phyloP scores from a whole-genome alignment of 805 yeast species.

The Zygosaccharomyces gambellarensis region DNA sequence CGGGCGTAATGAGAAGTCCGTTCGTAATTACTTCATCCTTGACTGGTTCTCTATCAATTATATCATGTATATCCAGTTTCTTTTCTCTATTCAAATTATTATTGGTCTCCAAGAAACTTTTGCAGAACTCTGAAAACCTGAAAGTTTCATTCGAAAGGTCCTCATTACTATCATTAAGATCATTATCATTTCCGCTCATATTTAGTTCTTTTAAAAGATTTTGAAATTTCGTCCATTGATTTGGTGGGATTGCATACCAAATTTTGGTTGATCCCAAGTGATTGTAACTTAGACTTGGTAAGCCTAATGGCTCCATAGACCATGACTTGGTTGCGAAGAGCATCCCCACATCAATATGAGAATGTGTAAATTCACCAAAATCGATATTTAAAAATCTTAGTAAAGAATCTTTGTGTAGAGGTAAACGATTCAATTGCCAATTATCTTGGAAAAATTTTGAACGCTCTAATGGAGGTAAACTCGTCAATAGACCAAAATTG shows the following conservation, averaged over 20 bases:
- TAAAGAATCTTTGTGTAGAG: slow-evolving; percentile 46
- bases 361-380: slow-evolving; percentile 38
- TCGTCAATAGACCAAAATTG: slow-evolving; percentile 38
- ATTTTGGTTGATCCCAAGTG: slow-evolving; percentile 51
- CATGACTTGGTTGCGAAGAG: slow-evolving; percentile 52
- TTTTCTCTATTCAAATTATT: neutral
- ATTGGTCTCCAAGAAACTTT: neutral
- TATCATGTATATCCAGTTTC: neutral
- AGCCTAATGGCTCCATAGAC: slow-evolving; percentile 57
- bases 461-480: slow-evolving; percentile 20
- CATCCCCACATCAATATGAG: slow-evolving; percentile 50
- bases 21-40: neutral
- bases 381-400: slow-evolving; percentile 43
- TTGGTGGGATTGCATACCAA: slow-evolving; percentile 63
- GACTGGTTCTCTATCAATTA: neutral
- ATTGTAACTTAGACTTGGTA: slow-evolving; percentile 49
- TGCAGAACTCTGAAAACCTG: slow-evolving; percentile 5
- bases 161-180: neutral
- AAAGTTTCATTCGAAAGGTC: neutral
- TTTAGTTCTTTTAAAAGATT: slow-evolving; percentile 22
- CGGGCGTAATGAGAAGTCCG: slow-evolving; percentile 43
- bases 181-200: neutral
- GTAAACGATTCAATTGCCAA: slow-evolving; percentile 58
- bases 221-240: slow-evolving; percentile 51
- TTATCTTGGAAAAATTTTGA: slow-evolving; percentile 28